Conservation (phyloP, 106 monocot species). For the Iris macrosiphon region DNA sequence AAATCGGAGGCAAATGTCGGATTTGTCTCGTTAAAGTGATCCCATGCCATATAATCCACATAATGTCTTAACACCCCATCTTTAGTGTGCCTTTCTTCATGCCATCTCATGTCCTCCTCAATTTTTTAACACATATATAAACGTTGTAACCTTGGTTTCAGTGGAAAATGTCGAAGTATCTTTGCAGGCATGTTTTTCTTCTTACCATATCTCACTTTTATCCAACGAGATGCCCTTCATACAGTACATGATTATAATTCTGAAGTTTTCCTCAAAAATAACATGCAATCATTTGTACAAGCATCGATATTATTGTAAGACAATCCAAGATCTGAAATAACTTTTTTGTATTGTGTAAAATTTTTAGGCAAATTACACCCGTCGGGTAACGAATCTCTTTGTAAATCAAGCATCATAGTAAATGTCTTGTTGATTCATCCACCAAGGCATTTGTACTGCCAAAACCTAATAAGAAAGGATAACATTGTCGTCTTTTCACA, state of each 20-base stretch:
- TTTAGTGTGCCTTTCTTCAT: background rate
- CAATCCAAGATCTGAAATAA: background rate
- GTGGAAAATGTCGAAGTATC: conserved; percentile 1
- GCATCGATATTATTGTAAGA: conserved; percentile 4
- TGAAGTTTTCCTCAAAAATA: background rate
- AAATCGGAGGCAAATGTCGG: background rate
- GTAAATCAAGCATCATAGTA: background rate
- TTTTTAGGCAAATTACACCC: background rate
- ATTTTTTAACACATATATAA: conserved; percentile 2
- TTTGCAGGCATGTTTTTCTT: background rate
- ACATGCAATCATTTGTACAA: conserved; percentile 6
- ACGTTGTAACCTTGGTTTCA: conserved; percentile 8
- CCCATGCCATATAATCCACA: background rate
- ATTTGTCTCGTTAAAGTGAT: background rate
- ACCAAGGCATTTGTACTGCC: background rate
- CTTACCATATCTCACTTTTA: background rate
- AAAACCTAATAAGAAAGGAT: background rate
- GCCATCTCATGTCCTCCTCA: conserved; percentile 1
- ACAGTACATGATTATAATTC: background rate
- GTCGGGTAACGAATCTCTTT: background rate
- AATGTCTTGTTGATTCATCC: conserved; percentile 10
- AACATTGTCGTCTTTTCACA: background rate
- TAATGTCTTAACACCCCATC: conserved; percentile 8
- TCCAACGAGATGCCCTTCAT: background rate
- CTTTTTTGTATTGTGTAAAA: background rate